phyloP scores from a whole-genome alignment of 2,329 filamentous ascomycete species.

The Gremmenia infestans region DNA sequence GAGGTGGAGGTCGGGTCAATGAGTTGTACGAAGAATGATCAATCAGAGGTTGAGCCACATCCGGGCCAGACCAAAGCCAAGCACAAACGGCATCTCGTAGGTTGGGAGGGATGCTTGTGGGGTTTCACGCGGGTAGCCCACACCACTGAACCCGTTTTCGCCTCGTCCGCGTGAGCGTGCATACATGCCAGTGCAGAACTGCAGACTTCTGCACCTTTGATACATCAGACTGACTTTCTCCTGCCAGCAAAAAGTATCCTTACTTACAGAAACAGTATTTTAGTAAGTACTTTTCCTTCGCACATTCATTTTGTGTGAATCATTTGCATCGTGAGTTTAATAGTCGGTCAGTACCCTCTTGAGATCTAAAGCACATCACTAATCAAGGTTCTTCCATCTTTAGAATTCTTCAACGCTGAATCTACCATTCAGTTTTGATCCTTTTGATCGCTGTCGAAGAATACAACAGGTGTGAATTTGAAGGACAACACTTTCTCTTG shows the following conservation, averaged over 20 bases:
- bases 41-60: too few relatives aligned
- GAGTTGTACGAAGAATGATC: too few relatives aligned
- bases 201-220: neutral
- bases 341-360: neutral
- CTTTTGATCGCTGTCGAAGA: too few relatives aligned
- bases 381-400: constrained; percentile 66
- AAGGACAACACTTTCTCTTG: constrained; percentile 31
- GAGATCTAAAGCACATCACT: constrained; percentile 33
- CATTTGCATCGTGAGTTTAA: neutral
- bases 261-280: neutral
- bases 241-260: neutral
- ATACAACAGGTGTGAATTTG: neutral
- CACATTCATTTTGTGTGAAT: too few relatives aligned
- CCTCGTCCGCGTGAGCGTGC: constrained; percentile 4
- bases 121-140: neutral
- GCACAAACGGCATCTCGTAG: neutral
- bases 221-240: too few relatives aligned
- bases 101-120: neutral
- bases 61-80: neutral
- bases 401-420: constrained; percentile 78
- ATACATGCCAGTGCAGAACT: neutral
- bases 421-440: constrained; percentile 41
- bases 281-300: too few relatives aligned
- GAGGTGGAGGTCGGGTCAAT: neutral
- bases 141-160: neutral